These are phyloP conservation scores for Sequoia sempervirens DNA, from an alignment of 75 land plant species.

Conservation along the genomic window DNA sequence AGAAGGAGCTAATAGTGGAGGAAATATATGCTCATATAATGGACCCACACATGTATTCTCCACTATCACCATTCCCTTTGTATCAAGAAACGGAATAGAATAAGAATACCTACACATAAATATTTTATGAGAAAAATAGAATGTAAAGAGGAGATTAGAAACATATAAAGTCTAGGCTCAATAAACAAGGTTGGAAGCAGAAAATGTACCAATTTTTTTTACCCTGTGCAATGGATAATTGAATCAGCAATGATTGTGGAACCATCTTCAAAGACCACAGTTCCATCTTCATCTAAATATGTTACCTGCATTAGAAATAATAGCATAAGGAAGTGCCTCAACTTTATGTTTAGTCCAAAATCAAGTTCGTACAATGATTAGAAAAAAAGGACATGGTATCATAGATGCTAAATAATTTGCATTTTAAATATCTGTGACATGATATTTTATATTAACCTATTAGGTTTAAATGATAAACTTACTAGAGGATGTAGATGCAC, in stretches of 20 bases:
- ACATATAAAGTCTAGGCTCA: not conserved
- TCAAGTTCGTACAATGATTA: not conserved
- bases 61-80: conserved; percentile 58
- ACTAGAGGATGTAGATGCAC: not conserved
- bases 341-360: conserved; percentile 16
- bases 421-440: not conserved
- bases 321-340: conserved; percentile 17
- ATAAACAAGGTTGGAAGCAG: not conserved
- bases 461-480: conserved; percentile 21
- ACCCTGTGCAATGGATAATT: conserved; percentile 89
- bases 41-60: conserved; percentile 80
- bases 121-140: not conserved
- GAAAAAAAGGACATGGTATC: not conserved
- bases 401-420: not conserved
- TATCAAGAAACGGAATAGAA: conserved; percentile 83
- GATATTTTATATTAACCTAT: conserved; percentile 29
- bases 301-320: not conserved
- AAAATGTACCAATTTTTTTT: not conserved
- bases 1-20: conserved; percentile 78
- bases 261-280: conserved; percentile 35
- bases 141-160: not conserved
- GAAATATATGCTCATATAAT: conserved; percentile 79
- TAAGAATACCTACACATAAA: conserved; percentile 67
- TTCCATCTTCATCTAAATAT: not conserved
- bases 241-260: conserved; percentile 53